Conservation (phyloP, 352 stramenopile species). For the Phytophthora nicotianae region DNA sequence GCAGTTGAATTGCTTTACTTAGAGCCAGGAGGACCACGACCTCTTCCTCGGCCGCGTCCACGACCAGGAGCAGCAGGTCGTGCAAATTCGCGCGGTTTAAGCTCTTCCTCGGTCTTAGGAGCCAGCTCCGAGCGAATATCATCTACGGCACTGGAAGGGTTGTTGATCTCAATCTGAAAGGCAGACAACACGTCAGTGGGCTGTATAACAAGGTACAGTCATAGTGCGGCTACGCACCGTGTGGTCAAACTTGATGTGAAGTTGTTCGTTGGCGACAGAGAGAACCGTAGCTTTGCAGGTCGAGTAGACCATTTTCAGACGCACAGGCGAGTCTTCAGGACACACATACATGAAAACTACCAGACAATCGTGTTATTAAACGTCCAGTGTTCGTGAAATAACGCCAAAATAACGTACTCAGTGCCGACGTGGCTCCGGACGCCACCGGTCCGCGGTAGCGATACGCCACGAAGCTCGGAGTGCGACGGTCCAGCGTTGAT, state of each 20-base stretch:
- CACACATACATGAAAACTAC: slow-evolving; percentile 92
- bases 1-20: slow-evolving; percentile 7
- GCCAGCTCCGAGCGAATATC: slow-evolving; percentile 70
- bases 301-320: slow-evolving; percentile 92
- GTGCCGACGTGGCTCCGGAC: slow-evolving; percentile 31
- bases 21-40: slow-evolving; percentile 39
- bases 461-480: slow-evolving; percentile 81
- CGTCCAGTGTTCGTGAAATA: neutral
- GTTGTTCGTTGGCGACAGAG: slow-evolving; percentile 54
- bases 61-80: slow-evolving; percentile 72
- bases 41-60: slow-evolving; percentile 51
- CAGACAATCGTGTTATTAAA: neutral
- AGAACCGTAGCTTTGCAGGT: slow-evolving; percentile 89
- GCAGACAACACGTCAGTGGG: slow-evolving; percentile 6
- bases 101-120: slow-evolving; percentile 64
- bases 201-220: neutral
- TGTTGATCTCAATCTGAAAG: slow-evolving; percentile 78
- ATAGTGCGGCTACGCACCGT: slow-evolving; percentile 35
- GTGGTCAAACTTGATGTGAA: slow-evolving; percentile 77
- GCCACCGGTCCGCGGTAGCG: slow-evolving; percentile 58
- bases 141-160: slow-evolving; percentile 53
- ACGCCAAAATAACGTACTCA: slow-evolving; percentile 37
- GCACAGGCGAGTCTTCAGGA: slow-evolving; percentile 84
- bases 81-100: slow-evolving; percentile 74
- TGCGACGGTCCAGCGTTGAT: slow-evolving; percentile 59